These are phyloP conservation scores for Phyllosticta capitalensis DNA, from an alignment of 2,329 filamentous ascomycete genomes.

Conservation along the genomic window DNA sequence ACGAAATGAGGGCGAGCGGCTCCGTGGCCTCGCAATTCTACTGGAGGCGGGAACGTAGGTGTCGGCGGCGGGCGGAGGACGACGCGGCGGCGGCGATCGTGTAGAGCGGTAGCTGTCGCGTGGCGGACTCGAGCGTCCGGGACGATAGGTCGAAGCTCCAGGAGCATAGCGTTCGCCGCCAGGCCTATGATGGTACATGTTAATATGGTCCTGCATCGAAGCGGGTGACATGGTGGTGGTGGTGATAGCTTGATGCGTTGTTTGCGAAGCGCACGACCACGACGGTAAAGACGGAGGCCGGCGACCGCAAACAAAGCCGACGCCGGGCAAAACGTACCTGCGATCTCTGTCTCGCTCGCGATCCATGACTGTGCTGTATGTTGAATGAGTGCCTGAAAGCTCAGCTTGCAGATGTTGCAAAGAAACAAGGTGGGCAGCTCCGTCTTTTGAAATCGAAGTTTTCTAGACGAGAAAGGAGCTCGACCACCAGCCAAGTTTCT, in stretches of 20 bases:
- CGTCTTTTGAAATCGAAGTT: constrained; percentile 1
- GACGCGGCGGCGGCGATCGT: constrained; percentile 26
- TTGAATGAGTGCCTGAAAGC: background rate
- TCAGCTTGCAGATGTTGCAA: constrained; percentile 4
- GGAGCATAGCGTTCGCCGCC: constrained; percentile 10
- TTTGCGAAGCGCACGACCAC: background rate
- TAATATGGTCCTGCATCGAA: background rate
- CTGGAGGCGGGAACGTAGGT: constrained; percentile 30
- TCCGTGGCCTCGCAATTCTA: constrained; percentile 26
- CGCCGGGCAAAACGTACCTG: constrained; percentile 30
- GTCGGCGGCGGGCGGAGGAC: constrained; percentile 24
- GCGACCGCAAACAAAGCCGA: background rate
- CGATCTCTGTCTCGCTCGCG: constrained; percentile 30
- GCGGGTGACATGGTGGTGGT: constrained; percentile 3
- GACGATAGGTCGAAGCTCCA: constrained; percentile 7
- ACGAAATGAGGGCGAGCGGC: constrained; percentile 27
- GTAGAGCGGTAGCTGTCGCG: constrained; percentile 28
- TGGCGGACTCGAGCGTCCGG: constrained; percentile 10
- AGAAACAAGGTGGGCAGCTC: constrained; percentile 2
- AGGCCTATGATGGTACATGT: constrained; percentile 7
- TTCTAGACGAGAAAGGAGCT: constrained; percentile 11
- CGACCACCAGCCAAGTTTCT: background rate
- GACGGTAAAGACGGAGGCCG: background rate
- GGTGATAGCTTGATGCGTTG: background rate
- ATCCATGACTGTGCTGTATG: constrained; percentile 13